Evolutionary conservation across 1,139 yeast genomes (phyloP), one percentile per base, ranked within the genome.

Genomic region (Candida albicans): DNA sequence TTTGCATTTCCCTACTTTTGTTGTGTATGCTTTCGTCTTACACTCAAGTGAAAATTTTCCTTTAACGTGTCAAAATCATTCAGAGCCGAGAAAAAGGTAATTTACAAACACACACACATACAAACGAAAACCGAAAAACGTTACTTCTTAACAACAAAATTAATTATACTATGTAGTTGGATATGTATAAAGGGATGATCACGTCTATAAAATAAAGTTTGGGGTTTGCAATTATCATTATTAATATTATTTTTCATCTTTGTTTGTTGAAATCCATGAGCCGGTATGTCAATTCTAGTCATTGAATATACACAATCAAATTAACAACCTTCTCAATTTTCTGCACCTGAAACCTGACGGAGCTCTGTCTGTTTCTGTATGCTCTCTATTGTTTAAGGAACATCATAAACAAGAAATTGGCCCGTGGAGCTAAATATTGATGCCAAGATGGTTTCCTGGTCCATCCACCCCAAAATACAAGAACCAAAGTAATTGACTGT

Each of bases 161-260:
- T 25, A 24, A 13, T 25, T 27, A 35, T 35, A 35, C 37, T 24
- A 24, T 24, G 28, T 18, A 35, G 3, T 18, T 18, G 22, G 22
- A 18, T 4, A 18, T 18, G 22, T 18, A 18, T 18, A 18, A 18
- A 15, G 27, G 33, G 34, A n/a, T n/a, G 25, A 18, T 33, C 25
- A 37, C n/a, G 34, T 37, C 39, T 37, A 37, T 37, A 37, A 37
- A 37, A 37, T 37, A 29, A 30, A 37, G 28, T 34, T 22, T 26
- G 12, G 34, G 31, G 22, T 33, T 31, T 29, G 27, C 12, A 14
- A 15, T 29, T 25, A 18, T 11, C 22, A 8, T n/a, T 12, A 22
- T 8, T 18, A 4, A 9, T 13, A 8, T n/a, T 12, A 22, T 8
- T 18, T 9, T 14, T 13, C 14, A 8, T 34, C 24, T 8, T 24